A percentile compares a stretch with the other conserved stretches of the same genome.
phyloP scores from a whole-genome alignment of 768 basidiomycete species.

The Exidia glandulosa region DNA sequence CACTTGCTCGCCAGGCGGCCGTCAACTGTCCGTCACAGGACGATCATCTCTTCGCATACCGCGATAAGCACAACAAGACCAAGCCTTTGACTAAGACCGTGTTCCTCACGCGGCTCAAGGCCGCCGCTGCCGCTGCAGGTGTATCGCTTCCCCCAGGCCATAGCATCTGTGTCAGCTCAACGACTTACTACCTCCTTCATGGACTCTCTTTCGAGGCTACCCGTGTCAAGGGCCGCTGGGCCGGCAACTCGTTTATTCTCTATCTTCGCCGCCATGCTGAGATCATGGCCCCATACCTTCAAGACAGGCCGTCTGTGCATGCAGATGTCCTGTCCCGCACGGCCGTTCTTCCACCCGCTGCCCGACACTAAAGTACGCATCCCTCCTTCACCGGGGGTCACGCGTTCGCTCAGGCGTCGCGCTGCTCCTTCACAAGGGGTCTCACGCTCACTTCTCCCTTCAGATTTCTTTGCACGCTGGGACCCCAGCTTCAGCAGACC shows the following conservation, averaged over 20 bases:
- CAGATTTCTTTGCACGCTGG: slow-evolving; percentile 3
- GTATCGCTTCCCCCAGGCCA: slow-evolving; percentile 13
- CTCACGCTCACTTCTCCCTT: slow-evolving; percentile 12
- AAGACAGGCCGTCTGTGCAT: slow-evolving; percentile 10
- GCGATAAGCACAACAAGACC: slow-evolving; percentile 3
- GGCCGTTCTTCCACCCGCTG: too few species aligned
- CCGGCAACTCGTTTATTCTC: slow-evolving; percentile 19
- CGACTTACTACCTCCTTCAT: slow-evolving; percentile 26
- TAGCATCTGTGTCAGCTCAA: slow-evolving; percentile 19
- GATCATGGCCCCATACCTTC: slow-evolving; percentile 21
- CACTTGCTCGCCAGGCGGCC: slow-evolving; percentile 17
- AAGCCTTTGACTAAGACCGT: background rate
- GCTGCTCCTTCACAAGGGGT: too few species aligned
- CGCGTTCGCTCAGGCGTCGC: too few species aligned
- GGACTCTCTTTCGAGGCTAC: slow-evolving; percentile 27
- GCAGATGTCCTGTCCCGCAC: too few species aligned
- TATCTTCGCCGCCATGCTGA: slow-evolving; percentile 19
- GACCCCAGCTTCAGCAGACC: too few species aligned
- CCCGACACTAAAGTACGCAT: too few species aligned
- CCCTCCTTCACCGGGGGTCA: too few species aligned
- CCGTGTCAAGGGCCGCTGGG: slow-evolving; percentile 27
- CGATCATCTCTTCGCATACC: slow-evolving; percentile 22
- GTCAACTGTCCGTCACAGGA: slow-evolving; percentile 18
- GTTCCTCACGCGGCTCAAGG: slow-evolving; percentile 8
- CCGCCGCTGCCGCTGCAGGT: background rate